Evolutionary conservation across 1,139 yeast species (phyloP).

Genomic region (Schwanniomyces etchellsii): DNA sequence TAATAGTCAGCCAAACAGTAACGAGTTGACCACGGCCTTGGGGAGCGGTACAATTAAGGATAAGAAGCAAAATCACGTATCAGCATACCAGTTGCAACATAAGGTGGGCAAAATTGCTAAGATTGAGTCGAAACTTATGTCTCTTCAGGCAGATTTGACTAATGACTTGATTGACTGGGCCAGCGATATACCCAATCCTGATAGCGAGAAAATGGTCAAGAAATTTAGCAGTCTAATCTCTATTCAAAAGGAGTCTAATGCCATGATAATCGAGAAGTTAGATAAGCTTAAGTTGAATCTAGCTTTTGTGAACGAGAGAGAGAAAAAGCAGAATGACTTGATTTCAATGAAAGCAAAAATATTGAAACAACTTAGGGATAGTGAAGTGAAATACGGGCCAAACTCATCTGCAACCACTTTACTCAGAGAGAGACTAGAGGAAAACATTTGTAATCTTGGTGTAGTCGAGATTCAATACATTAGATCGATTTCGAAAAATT

Average conservation of each 20-base stretch:
- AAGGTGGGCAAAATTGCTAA: slow-evolving; percentile 29
- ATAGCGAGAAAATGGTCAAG: slow-evolving; percentile 31
- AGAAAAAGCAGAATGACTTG: slow-evolving; percentile 38
- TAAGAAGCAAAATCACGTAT: slow-evolving; percentile 4
- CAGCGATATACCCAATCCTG: slow-evolving; percentile 30
- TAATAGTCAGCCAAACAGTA: slow-evolving; percentile 1
- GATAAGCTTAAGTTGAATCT: slow-evolving; percentile 38
- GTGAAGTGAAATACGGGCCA: slow-evolving; percentile 42
- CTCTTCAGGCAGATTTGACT: slow-evolving; percentile 28
- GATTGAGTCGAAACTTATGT: slow-evolving; percentile 25
- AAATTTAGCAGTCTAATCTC: slow-evolving; percentile 35
- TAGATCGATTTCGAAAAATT: slow-evolving; percentile 38
- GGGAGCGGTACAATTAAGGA: slow-evolving; percentile 4
- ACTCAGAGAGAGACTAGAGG: slow-evolving; percentile 46
- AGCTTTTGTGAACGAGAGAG: slow-evolving; percentile 44
- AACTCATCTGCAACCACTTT: slow-evolving; percentile 33
- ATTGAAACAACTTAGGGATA: slow-evolving; percentile 29
- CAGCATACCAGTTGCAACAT: slow-evolving; percentile 15
- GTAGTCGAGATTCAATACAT: slow-evolving; percentile 47
- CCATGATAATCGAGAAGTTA: slow-evolving; percentile 29
- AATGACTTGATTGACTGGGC: slow-evolving; percentile 40
- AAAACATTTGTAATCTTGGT: slow-evolving; percentile 40
- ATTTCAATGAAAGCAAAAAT: slow-evolving; percentile 27
- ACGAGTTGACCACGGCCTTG: slow-evolving; percentile 3
- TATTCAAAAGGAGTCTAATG: slow-evolving; percentile 27